These are phyloP conservation scores for Debaryomyces robertsiae DNA, from an alignment of 1,139 yeast species.

Conservation along the genomic window DNA sequence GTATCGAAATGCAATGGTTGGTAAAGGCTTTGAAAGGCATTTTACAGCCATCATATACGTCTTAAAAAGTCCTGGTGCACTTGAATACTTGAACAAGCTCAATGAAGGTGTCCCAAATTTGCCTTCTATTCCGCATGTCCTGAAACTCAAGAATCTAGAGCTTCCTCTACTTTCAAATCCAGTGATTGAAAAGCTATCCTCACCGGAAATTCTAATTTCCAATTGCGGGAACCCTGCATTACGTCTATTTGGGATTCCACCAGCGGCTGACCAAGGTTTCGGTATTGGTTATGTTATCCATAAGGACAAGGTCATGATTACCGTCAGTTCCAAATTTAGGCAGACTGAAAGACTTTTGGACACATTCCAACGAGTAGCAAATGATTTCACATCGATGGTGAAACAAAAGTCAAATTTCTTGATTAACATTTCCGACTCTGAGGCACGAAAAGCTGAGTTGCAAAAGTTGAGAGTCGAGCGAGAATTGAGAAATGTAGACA, in stretches of 20 bases:
- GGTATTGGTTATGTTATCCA: slow-evolving; percentile 78
- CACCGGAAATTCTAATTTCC: slow-evolving; percentile 46
- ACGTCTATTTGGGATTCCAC: slow-evolving; percentile 72
- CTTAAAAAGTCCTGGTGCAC: slow-evolving; percentile 32
- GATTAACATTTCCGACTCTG: slow-evolving; percentile 38
- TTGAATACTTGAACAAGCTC: slow-evolving; percentile 44
- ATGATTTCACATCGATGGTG: slow-evolving; percentile 53
- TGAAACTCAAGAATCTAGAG: slow-evolving; percentile 16
- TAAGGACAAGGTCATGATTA: slow-evolving; percentile 57
- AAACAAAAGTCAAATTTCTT: slow-evolving; percentile 39
- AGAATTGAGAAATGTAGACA: slow-evolving; percentile 36
- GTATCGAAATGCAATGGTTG: slow-evolving; percentile 56
- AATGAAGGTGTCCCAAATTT: slow-evolving; percentile 37
- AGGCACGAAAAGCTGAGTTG: slow-evolving; percentile 36
- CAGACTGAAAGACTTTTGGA: slow-evolving; percentile 70
- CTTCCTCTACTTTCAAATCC: slow-evolving; percentile 65
- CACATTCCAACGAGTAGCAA: slow-evolving; percentile 62
- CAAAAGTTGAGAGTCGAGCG: slow-evolving; percentile 38
- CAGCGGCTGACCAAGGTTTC: slow-evolving; percentile 73
- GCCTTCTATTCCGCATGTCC: slow-evolving; percentile 28
- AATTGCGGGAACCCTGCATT: slow-evolving; percentile 84
- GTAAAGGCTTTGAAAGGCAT: slow-evolving; percentile 73
- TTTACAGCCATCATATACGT: slow-evolving; percentile 61
- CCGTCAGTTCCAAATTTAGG: slow-evolving; percentile 73
- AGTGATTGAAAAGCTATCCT: slow-evolving; percentile 44